phyloP scores from a whole-genome alignment of 805 yeast genomes.

The Metschnikowia arizonensis region DNA sequence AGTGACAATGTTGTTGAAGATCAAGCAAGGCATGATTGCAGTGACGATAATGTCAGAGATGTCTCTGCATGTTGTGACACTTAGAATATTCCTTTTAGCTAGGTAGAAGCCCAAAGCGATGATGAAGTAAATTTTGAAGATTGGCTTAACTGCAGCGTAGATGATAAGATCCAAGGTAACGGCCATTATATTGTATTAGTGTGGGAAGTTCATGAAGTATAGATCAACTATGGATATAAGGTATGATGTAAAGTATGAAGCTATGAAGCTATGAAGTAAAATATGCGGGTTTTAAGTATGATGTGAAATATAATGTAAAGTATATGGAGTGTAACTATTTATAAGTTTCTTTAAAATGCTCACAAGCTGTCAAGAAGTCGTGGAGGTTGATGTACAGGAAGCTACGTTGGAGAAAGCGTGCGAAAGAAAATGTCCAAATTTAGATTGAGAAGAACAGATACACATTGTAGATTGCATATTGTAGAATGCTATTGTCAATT shows the following conservation, averaged over 20 bases:
- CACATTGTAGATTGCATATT: no score
- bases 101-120: constrained; percentile 62
- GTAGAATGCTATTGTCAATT: no score
- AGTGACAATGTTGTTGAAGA: constrained; percentile 67
- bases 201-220: not conserved
- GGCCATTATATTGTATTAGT: constrained; percentile 8
- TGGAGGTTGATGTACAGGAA: not conserved
- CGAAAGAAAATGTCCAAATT: no score
- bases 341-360: not conserved
- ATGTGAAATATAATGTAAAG: no score
- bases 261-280: no score
- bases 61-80: constrained; percentile 63
- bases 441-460: no score
- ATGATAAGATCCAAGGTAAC: constrained; percentile 56
- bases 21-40: constrained; percentile 69
- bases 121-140: constrained; percentile 73
- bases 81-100: constrained; percentile 57
- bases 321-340: not conserved
- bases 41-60: constrained; percentile 66
- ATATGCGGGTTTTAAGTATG: no score
- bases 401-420: no score
- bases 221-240: no score
- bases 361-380: not conserved
- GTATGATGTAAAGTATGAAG: no score
- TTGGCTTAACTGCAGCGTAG: constrained; percentile 80